Evolutionary conservation across 1,284 basidiomycete genomes (phyloP).

Genomic region (Ustilago sp.): DNA sequence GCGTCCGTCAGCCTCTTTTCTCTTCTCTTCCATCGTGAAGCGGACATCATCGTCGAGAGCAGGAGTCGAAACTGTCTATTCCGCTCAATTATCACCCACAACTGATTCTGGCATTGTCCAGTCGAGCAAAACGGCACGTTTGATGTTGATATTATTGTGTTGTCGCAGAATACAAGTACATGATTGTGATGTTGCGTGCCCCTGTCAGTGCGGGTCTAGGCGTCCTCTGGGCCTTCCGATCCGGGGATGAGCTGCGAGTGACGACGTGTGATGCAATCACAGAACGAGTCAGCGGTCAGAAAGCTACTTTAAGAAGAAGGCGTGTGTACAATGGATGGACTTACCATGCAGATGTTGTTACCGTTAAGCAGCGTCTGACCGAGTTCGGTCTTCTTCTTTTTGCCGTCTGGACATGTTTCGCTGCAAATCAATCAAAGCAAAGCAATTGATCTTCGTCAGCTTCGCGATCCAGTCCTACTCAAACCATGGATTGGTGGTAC

Average conservation of each 20-base stretch:
- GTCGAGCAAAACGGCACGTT: background rate
- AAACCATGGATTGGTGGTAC: conserved; percentile 48
- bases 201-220: background rate
- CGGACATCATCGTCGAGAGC: background rate
- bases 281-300: background rate
- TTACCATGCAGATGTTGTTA: conserved; percentile 97
- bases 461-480: background rate
- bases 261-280: background rate
- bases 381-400: conserved; percentile 83
- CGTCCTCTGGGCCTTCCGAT: conserved; percentile 50
- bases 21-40: background rate
- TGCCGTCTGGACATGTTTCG: conserved; percentile 84
- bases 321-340: conserved; percentile 6
- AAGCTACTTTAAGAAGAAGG: background rate
- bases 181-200: background rate
- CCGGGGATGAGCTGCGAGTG: conserved; percentile 49
- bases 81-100: too few relatives aligned
- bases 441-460: background rate
- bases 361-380: conserved; percentile 94
- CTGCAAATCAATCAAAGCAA: conserved; percentile 72
- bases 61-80: too few relatives aligned
- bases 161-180: conserved; percentile 34
- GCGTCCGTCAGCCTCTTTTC: too few relatives aligned
- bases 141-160: conserved; percentile 12
- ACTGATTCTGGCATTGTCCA: background rate